Evolutionary conservation across 495 filamentous ascomycete species (phyloP).

Genomic region (Aspergillus hancockii): DNA sequence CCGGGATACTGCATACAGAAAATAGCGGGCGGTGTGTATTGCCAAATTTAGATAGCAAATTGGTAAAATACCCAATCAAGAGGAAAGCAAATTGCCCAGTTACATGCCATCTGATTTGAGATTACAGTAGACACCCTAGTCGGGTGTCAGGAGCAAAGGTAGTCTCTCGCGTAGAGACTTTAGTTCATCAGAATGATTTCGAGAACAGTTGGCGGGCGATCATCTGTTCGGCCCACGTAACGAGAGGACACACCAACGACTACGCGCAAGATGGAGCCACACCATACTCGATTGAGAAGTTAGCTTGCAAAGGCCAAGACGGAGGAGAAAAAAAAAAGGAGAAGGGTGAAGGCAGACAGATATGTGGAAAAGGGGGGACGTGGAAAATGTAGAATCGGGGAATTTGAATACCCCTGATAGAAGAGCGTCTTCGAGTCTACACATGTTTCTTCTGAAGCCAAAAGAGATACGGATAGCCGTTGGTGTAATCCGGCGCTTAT

Average conservation of each 20-base stretch:
- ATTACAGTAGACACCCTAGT: not conserved
- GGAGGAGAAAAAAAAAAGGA: constrained; percentile 12
- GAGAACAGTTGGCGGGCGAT: constrained; percentile 13
- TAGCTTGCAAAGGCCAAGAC: constrained; percentile 16
- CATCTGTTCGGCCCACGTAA: constrained; percentile 2
- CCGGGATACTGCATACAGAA: constrained; percentile 1
- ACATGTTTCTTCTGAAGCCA: not conserved
- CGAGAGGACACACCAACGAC: constrained; percentile 10
- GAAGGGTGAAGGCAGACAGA: constrained; percentile 4
- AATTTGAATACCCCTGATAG: not conserved
- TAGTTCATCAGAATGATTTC: constrained; percentile 8
- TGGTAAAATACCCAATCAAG: not conserved
- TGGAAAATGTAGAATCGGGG: not conserved
- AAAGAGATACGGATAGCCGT: not conserved
- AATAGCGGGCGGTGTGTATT: not conserved
- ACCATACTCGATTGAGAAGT: constrained; percentile 15
- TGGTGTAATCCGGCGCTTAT: not conserved
- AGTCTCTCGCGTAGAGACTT: not conserved
- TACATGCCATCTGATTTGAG: not conserved
- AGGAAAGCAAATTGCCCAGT: not conserved
- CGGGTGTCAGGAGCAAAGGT: not conserved
- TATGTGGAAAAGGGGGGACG: constrained; percentile 7
- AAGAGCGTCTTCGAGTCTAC: not conserved
- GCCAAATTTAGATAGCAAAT: not conserved
- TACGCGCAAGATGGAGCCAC: constrained; percentile 24